Conservation (phyloP, 257 asterid genomes). For the Penstemon davidsonii region DNA sequence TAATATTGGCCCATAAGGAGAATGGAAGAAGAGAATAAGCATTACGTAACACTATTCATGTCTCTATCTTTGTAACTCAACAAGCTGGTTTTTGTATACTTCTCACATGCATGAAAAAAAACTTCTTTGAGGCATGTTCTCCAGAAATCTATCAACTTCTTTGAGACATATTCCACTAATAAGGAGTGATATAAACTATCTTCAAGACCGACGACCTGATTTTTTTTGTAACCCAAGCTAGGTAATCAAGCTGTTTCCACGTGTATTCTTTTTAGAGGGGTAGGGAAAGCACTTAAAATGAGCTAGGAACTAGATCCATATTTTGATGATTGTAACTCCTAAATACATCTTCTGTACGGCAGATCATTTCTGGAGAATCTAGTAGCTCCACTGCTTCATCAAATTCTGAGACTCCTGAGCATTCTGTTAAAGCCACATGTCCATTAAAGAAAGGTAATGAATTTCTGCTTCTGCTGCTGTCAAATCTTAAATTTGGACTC, state of each 20-base stretch:
- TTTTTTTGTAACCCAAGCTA: constrained; percentile 17
- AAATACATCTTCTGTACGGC: constrained; percentile 29
- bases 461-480: constrained; percentile 8
- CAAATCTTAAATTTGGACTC: constrained; percentile 5
- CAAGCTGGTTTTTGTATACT: constrained; percentile 20
- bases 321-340: constrained; percentile 14
- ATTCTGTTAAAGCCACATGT: constrained; percentile 48
- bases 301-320: constrained; percentile 18
- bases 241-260: constrained; percentile 3
- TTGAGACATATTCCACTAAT: constrained; percentile 7
- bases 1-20: constrained; percentile 21
- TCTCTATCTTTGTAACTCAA: constrained; percentile 4
- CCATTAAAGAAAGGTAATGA: constrained; percentile 73
- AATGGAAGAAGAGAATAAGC: constrained; percentile 1
- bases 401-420: constrained; percentile 45
- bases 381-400: constrained; percentile 63
- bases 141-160: constrained; percentile 16
- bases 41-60: not conserved
- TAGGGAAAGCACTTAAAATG: constrained; percentile 12
- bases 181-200: constrained; percentile 10
- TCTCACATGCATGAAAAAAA: constrained; percentile 3
- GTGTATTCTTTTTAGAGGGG: constrained; percentile 14
- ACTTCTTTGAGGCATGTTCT: constrained; percentile 2
- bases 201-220: not conserved
- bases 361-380: constrained; percentile 73